Conservation (phyloP, 805 yeast species). For the Cyberlindnera petersonii region DNA sequence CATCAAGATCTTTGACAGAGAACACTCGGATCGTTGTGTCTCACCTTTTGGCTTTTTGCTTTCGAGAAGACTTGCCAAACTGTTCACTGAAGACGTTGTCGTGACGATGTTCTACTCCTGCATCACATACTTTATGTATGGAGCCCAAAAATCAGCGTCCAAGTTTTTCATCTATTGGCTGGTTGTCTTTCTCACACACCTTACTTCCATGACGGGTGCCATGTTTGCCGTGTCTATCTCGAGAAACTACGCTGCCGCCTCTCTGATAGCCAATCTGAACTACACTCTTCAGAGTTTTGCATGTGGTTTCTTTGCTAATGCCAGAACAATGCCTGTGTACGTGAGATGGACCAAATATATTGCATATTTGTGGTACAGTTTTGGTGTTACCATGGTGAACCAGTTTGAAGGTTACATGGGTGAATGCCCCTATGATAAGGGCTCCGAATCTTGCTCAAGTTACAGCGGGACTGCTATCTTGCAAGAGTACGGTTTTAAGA, state of each 20-base stretch:
- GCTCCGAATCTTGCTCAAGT: conserved; percentile 37
- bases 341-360: conserved; percentile 81
- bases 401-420: conserved; percentile 63
- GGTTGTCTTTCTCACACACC: conserved; percentile 50
- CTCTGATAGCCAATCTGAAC: conserved; percentile 24
- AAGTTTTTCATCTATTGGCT: conserved; percentile 62
- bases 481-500: conserved; percentile 53
- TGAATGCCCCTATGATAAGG: conserved; percentile 43
- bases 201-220: conserved; percentile 56
- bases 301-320: conserved; percentile 76
- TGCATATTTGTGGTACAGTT: conserved; percentile 74
- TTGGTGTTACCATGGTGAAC: conserved; percentile 63
- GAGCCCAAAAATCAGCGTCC: conserved; percentile 46
- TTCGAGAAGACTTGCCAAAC: conserved; percentile 63
- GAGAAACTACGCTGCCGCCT: conserved; percentile 25
- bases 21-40: conserved; percentile 65
- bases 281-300: conserved; percentile 62
- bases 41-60: conserved; percentile 63
- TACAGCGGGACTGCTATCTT: conserved; percentile 55
- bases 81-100: conserved; percentile 66
- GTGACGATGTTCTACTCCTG: conserved; percentile 56
- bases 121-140: conserved; percentile 76
- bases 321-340: conserved; percentile 73
- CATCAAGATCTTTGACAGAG: conserved; percentile 60
- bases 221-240: conserved; percentile 32